phyloP scores from a whole-genome alignment of 2,329 filamentous ascomycete genomes.

The Hypoxylon sp. region DNA sequence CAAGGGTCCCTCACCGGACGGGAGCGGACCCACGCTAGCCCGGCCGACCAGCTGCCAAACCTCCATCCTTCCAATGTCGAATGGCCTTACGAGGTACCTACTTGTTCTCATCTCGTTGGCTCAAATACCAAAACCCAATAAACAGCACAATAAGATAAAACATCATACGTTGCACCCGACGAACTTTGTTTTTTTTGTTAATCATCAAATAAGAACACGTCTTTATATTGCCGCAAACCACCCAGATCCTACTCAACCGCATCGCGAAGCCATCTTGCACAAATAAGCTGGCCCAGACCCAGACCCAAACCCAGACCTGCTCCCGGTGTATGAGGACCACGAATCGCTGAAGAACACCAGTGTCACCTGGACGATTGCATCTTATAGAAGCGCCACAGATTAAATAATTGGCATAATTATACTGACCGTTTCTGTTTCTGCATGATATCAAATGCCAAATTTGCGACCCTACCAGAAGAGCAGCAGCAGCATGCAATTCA shows the following conservation, averaged over 20 bases:
- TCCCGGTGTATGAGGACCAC: neutral
- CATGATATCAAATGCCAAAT: conserved; percentile 29
- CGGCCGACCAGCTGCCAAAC: conserved; percentile 21
- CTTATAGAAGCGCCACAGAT: conserved; percentile 6
- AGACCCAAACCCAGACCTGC: no score
- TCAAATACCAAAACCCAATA: conserved; percentile 12
- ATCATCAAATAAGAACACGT: no score
- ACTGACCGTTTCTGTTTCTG: conserved; percentile 10
- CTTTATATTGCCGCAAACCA: no score
- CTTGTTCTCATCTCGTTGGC: conserved; percentile 30
- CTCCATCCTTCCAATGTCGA: neutral
- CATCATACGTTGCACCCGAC: conserved; percentile 3
- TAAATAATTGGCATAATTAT: conserved; percentile 9
- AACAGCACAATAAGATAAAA: neutral
- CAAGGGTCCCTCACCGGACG: conserved; percentile 18
- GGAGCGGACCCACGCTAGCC: conserved; percentile 21
- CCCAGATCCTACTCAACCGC: no score
- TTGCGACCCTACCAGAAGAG: conserved; percentile 31
- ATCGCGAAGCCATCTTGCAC: no score
- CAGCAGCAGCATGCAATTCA: conserved; percentile 27
- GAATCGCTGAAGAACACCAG: neutral
- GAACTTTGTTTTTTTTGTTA: no score
- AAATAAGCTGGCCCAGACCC: no score
- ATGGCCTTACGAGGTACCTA: conserved; percentile 3
- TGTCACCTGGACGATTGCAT: neutral